phyloP scores from a whole-genome alignment of 225 moss, liverwort and hornwort species.

The Marchantia polymorpha region DNA sequence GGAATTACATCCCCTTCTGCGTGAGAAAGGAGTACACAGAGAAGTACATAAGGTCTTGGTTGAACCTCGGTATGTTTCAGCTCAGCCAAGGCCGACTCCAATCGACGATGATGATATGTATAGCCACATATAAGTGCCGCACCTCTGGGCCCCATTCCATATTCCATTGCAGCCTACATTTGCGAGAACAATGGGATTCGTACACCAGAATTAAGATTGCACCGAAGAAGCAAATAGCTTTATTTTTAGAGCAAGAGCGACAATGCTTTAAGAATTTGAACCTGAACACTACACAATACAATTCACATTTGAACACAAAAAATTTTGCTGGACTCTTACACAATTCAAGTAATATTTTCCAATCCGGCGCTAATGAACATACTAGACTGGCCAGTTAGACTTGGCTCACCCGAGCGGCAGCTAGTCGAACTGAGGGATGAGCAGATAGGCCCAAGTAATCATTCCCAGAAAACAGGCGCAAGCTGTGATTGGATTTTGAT shows the following conservation, averaged over 20 bases:
- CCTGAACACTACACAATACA: neutral
- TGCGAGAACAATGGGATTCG: too few relatives aligned
- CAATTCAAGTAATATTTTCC: neutral
- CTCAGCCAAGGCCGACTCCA: constrained; percentile 77
- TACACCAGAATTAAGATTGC: neutral
- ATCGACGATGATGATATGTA: constrained; percentile 76
- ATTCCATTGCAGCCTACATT: constrained; percentile 79
- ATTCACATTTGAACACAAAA: neutral
- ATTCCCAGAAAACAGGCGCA: constrained; percentile 89
- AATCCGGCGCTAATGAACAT: neutral
- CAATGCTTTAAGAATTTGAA: neutral
- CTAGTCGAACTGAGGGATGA: constrained; percentile 82
- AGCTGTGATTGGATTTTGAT: constrained; percentile 39
- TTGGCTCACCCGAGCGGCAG: constrained; percentile 69
- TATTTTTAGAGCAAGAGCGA: neutral
- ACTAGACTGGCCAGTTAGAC: neutral
- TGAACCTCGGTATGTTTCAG: constrained; percentile 90
- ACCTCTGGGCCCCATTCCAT: constrained; percentile 96
- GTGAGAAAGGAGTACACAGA: neutral
- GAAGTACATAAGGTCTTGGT: neutral
- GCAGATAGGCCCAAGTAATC: constrained; percentile 88
- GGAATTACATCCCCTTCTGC: too few relatives aligned
- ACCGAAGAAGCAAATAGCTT: neutral
- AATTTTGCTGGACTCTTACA: neutral
- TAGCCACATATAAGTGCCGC: constrained; percentile 91